phyloP scores from a whole-genome alignment of 1,284 basidiomycete genomes.

The Apiotrichum gracile region DNA sequence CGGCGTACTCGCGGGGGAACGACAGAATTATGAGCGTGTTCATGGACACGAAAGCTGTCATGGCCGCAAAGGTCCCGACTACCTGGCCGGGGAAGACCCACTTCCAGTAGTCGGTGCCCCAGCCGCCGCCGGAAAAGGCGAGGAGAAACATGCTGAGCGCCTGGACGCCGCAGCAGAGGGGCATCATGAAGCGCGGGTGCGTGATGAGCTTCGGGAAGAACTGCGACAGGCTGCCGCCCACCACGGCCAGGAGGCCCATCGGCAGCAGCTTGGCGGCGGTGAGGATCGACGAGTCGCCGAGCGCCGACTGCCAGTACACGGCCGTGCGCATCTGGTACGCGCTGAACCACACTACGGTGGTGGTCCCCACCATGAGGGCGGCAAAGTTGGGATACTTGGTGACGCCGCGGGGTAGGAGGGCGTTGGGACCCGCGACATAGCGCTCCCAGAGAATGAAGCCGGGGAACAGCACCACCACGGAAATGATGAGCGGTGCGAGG shows the following conservation, averaged over 20 bases:
- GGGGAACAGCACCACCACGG: slow-evolving; percentile 12
- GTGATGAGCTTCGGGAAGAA: slow-evolving; percentile 34
- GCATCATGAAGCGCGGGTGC: slow-evolving; percentile 35
- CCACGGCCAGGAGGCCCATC: slow-evolving; percentile 39
- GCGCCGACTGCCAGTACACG: slow-evolving; percentile 39
- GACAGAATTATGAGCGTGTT: slow-evolving; percentile 36
- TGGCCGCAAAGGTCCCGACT: slow-evolving; percentile 38
- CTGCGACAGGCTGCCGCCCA: slow-evolving; percentile 34
- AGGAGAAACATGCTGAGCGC: slow-evolving; percentile 40
- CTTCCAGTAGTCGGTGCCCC: slow-evolving; percentile 39
- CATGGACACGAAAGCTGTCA: slow-evolving; percentile 43
- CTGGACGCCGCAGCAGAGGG: slow-evolving; percentile 26
- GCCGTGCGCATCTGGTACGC: slow-evolving; percentile 40
- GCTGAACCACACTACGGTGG: slow-evolving; percentile 27
- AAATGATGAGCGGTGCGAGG: slow-evolving; percentile 38
- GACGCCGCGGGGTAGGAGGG: slow-evolving; percentile 41
- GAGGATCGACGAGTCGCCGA: slow-evolving; percentile 36
- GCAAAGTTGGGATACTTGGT: slow-evolving; percentile 44
- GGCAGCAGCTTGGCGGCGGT: slow-evolving; percentile 40
- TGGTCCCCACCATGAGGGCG: slow-evolving; percentile 38
- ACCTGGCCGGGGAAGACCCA: slow-evolving; percentile 41
- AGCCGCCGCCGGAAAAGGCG: slow-evolving; percentile 36
- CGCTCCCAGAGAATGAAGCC: slow-evolving; percentile 28
- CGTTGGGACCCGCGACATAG: slow-evolving; percentile 31
- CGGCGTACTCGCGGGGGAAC: slow-evolving; percentile 25